Percentiles rank a stretch among this genome's conserved stretches.
Conservation (phyloP, 306 rosid species). For the Acacia acuminata region DNA sequence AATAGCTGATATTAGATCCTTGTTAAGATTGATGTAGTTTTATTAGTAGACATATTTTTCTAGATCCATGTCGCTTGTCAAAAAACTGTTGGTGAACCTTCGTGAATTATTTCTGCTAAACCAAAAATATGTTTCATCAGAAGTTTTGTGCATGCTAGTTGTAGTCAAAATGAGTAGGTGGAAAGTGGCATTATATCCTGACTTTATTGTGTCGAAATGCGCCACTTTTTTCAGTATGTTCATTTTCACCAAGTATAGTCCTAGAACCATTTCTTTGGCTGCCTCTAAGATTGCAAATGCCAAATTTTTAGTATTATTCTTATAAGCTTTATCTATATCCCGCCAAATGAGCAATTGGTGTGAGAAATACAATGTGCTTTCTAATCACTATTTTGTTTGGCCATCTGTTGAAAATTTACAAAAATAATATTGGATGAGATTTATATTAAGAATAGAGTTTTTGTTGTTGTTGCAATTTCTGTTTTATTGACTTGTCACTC, state of each 20-base stretch:
- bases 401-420: not conserved
- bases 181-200: no score
- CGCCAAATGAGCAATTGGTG: constrained; percentile 7
- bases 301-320: not conserved
- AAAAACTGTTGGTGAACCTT: no score
- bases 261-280: not conserved
- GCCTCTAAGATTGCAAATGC: not conserved
- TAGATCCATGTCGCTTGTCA: no score
- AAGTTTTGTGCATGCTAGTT: no score
- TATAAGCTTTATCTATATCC: constrained; percentile 6
- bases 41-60: no score
- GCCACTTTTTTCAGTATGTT: no score
- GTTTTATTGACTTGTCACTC: not conserved
- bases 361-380: constrained; percentile 19
- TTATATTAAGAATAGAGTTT: not conserved
- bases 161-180: no score
- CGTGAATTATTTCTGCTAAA: no score
- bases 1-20: not conserved
- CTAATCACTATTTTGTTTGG: not conserved
- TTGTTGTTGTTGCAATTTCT: not conserved
- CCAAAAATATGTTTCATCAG: no score
- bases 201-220: no score
- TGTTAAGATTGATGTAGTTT: not conserved
- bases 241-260: not conserved
- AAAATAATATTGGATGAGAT: not conserved